phyloP scores from a whole-genome alignment of 2,329 filamentous ascomycete species.

The Meredithiella fracta region DNA sequence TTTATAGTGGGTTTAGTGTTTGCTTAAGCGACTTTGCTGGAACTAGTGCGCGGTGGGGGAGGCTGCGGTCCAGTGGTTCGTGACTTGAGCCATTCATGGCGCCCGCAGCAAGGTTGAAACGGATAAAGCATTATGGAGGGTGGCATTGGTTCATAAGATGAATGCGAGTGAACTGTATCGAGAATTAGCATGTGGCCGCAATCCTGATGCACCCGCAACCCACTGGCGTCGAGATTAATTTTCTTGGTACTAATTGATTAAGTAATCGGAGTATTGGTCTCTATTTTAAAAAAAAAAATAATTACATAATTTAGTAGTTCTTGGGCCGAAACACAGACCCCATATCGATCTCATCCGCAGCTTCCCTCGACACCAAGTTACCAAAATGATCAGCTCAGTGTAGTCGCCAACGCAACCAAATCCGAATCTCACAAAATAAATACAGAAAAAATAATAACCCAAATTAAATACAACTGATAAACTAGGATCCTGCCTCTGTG shows the following conservation, averaged over 20 bases:
- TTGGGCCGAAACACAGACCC: background rate
- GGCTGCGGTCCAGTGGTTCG: background rate
- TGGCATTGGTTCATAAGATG: background rate
- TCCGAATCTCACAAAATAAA: background rate
- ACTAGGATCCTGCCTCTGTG: background rate
- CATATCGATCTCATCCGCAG: background rate
- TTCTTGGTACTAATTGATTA: background rate
- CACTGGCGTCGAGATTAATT: background rate
- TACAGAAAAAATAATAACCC: background rate
- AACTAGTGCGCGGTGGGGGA: background rate
- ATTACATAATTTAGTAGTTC: no score
- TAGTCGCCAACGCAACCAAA: background rate
- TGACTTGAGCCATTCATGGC: background rate
- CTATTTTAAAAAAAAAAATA: no score
- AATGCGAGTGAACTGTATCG: background rate
- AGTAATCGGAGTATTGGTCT: no score
- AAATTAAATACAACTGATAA: background rate
- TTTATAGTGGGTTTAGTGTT: background rate
- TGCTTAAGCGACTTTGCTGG: no score
- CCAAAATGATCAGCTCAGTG: background rate
- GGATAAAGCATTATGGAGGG: background rate
- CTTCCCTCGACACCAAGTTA: background rate
- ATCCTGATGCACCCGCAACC: background rate
- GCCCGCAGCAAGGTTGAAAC: background rate
- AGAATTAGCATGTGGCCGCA: background rate